Percentiles rank a stretch among this genome's conserved stretches.
phyloP scores from a whole-genome alignment of 352 stramenopile species.

The Globisporangium spiculum region DNA sequence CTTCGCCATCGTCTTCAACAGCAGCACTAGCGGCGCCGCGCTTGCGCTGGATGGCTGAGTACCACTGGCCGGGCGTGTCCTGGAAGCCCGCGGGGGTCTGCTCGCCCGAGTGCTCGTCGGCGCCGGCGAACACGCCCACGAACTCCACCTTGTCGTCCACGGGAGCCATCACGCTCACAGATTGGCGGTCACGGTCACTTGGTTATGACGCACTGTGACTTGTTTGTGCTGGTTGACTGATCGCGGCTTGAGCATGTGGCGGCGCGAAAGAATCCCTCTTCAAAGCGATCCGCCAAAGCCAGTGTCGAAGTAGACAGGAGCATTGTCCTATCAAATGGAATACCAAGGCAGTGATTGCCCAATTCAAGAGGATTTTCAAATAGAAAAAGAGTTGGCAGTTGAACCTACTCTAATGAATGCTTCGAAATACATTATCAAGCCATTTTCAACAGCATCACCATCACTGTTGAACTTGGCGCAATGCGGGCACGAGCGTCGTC shows the following conservation, averaged over 20 bases:
- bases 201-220: conserved; percentile 1
- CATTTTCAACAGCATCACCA: neutral
- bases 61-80: conserved; percentile 45
- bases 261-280: conserved; percentile 3
- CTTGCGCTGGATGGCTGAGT: conserved; percentile 31
- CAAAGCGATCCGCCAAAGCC: neutral
- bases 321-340: neutral
- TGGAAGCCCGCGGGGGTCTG: conserved; percentile 65
- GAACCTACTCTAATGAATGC: conserved; percentile 12
- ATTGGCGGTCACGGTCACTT: neutral
- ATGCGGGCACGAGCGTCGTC: conserved; percentile 16
- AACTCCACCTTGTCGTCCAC: conserved; percentile 20
- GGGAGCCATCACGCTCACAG: neutral
- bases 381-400: neutral
- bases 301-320: neutral
- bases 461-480: conserved; percentile 15
- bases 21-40: conserved; percentile 28
- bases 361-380: neutral
- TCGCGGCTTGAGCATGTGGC: neutral
- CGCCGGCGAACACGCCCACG: conserved; percentile 30
- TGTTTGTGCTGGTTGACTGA: neutral
- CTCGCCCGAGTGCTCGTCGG: conserved; percentile 34
- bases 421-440: neutral
- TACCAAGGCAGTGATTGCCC: neutral
- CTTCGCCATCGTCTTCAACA: conserved; percentile 30